Base-by-base conservation (phyloP, 2,329 filamentous ascomycete species). In the Ramularia endophylla region DNA sequence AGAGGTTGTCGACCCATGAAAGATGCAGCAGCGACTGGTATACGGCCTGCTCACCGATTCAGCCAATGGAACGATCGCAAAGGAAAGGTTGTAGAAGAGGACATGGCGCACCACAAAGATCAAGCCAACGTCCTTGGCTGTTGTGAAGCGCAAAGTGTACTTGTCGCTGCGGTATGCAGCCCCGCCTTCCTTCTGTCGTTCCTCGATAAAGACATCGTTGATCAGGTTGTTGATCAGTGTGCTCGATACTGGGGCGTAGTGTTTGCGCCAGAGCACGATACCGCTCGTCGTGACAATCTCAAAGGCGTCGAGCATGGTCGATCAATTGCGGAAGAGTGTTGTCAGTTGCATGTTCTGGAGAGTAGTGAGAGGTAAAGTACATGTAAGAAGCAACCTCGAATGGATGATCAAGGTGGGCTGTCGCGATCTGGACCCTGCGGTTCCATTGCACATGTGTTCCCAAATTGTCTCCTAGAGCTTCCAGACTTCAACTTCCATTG, bases 251-350 rank as follows among this genome's bases (percentile, higher is more conserved):
- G 83, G 76, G 40, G 83, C 80, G 64, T 90, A 95, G 18, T 81
- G 83, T 62, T 85, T 83, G 47, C 90, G 95, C 92, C 92, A 98
- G 41, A 98, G 78, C 43, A 98, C 92, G 49, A 98, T 89, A 42
- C 92, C 92, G 3, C 89, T 94, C 27, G 90, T 94, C 46, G 90
- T 95, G 47, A 98, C 68, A 53, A 98, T 92, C 67, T 98, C 90
- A 65, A 98, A 98, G 12, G 86, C 84, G 71, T 98, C 92, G 68
- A 98, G 71, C 90, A 97, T 97, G 43, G 54, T 62, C 38, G 32
- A 42, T n/a, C n/a, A n/a, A n/a, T n/a, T n/a, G n/a, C n/a, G n/a
- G n/a, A n/a, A n/a, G n/a, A n/a, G n/a, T n/a, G n/a, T n/a, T n/a
- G n/a, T n/a, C n/a, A n/a, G n/a, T n/a, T n/a, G n/a, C n/a, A 11